Evolutionary conservation across 2,329 filamentous ascomycete species (phyloP).

Genomic region (Phialocephala sp.): DNA sequence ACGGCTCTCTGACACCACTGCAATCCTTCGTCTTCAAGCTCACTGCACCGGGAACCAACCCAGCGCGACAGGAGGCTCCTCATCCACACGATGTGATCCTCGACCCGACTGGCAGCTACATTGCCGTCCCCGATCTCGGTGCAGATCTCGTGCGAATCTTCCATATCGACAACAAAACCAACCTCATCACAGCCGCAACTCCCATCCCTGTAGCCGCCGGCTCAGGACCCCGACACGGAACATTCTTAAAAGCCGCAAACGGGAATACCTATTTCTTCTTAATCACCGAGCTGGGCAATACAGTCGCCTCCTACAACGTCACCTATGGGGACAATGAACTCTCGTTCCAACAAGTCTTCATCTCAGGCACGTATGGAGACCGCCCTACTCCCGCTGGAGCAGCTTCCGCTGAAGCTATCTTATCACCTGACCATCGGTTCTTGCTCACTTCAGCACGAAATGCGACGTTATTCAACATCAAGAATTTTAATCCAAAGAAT

Average conservation of each 20-base stretch:
- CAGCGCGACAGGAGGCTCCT: conserved; percentile 49
- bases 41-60: conserved; percentile 44
- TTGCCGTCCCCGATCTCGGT: conserved; percentile 59
- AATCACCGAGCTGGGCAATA: conserved; percentile 53
- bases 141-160: conserved; percentile 56
- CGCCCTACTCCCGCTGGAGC: conserved; percentile 49
- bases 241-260: conserved; percentile 46
- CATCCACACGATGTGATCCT: conserved; percentile 59
- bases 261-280: conserved; percentile 47
- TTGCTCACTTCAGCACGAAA: conserved; percentile 72
- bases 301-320: conserved; percentile 59
- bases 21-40: conserved; percentile 51
- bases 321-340: conserved; percentile 54
- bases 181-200: conserved; percentile 45
- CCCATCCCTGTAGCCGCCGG: conserved; percentile 47
- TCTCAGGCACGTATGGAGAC: conserved; percentile 54
- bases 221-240: conserved; percentile 59
- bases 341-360: conserved; percentile 54
- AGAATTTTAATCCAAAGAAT: conserved; percentile 52
- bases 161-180: conserved; percentile 41
- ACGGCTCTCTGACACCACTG: conserved; percentile 34
- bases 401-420: conserved; percentile 59
- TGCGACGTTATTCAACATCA: conserved; percentile 59
- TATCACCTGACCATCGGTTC: conserved; percentile 66
- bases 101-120: conserved; percentile 56